A percentile compares a stretch with the other conserved stretches of the same genome.
These are phyloP conservation scores for rapeseed (Brassica napus) DNA, from an alignment of 345 rosid genomes.

Conservation along the genomic window DNA sequence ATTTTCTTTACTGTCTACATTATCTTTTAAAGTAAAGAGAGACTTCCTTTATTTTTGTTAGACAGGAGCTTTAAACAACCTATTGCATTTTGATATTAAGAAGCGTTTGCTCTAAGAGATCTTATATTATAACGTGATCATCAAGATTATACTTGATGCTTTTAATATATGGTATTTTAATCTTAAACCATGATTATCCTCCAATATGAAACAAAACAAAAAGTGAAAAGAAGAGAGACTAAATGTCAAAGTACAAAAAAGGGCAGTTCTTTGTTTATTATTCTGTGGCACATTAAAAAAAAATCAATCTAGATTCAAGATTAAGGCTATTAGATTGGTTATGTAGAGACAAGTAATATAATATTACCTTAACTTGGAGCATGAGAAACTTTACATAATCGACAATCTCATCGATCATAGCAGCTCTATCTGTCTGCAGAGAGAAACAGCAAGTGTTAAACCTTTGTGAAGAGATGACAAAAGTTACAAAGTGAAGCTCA, in stretches of 20 bases:
- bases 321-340: too few relatives aligned
- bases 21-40: not conserved
- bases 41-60: not conserved
- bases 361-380: conserved; percentile 94
- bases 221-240: conserved; percentile 26
- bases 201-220: conserved; percentile 26
- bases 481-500: conserved; percentile 9
- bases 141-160: conserved; percentile 18
- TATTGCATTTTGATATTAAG: conserved; percentile 32
- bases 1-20: too few relatives aligned
- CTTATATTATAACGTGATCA: conserved; percentile 25
- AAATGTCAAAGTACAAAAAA: conserved; percentile 39
- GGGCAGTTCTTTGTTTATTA: conserved; percentile 28
- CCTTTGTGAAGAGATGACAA: not conserved
- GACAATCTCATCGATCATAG: conserved; percentile 98
- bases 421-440: conserved; percentile 90
- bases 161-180: conserved; percentile 13
- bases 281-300: not conserved
- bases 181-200: conserved; percentile 23
- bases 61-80: conserved; percentile 33
- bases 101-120: conserved; percentile 9
- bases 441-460: not conserved
- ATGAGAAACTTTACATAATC: conserved; percentile 98
- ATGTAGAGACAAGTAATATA: too few relatives aligned
- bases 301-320: too few relatives aligned